Evolutionary conservation across 441 rosid genomes (phyloP).

Genomic region (Euphorbia corollata): DNA sequence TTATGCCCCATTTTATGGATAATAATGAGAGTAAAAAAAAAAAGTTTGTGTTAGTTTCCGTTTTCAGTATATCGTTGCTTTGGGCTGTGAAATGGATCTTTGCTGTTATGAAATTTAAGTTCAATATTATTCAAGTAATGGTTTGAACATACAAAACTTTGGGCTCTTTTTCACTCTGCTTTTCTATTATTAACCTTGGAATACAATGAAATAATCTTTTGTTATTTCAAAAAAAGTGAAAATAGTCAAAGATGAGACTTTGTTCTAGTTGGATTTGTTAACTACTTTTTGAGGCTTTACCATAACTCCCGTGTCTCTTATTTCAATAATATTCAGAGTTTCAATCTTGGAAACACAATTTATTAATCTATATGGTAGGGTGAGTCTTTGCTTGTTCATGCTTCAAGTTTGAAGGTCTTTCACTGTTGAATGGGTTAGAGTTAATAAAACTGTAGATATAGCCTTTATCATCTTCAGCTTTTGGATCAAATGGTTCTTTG

Average conservation of each 20-base stretch:
- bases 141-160: neutral
- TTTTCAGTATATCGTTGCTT: neutral
- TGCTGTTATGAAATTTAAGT: neutral
- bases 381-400: neutral
- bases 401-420: neutral
- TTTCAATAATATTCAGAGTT: neutral
- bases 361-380: too few species aligned
- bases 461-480: neutral
- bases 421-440: neutral
- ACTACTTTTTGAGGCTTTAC: neutral
- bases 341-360: neutral
- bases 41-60: neutral
- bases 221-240: neutral
- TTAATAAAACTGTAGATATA: too few species aligned
- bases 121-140: neutral
- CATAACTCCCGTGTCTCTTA: neutral
- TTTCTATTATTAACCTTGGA: neutral
- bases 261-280: neutral
- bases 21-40: neutral
- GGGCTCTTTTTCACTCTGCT: neutral
- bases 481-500: neutral
- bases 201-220: neutral
- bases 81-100: neutral
- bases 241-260: neutral
- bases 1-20: slow-evolving; percentile 5